phyloP scores from a whole-genome alignment of 805 yeast species.

The Kazachstania africana region DNA sequence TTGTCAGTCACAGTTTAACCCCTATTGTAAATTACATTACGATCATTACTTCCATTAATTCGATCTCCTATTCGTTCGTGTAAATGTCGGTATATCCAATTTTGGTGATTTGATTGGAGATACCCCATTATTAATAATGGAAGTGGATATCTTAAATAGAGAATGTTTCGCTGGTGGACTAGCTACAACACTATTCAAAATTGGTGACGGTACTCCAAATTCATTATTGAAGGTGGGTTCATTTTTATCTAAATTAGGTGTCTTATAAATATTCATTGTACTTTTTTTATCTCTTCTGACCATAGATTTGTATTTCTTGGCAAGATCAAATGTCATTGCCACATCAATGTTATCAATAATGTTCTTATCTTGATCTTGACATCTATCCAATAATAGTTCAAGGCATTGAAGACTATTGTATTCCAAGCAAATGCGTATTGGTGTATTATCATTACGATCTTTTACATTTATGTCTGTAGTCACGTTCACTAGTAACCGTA shows the following conservation, averaged over 20 bases:
- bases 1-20: conserved; percentile 21
- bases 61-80: no score
- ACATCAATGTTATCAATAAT: conserved; percentile 41
- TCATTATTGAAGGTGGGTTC: no score
- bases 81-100: conserved; percentile 3
- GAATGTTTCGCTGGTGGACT: no score
- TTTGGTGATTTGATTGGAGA: conserved; percentile 11
- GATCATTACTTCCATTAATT: conserved; percentile 2
- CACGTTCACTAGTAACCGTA: conserved; percentile 50
- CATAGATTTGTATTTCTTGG: not conserved
- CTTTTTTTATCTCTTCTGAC: not conserved
- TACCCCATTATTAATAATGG: conserved; percentile 19
- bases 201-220: no score
- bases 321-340: conserved; percentile 17
- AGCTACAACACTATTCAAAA: no score
- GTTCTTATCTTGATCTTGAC: conserved; percentile 22
- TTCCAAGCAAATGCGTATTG: conserved; percentile 72
- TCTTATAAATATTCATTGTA: no score
- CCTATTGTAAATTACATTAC: conserved; percentile 25
- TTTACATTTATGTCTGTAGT: conserved; percentile 68
- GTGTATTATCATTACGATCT: conserved; percentile 68
- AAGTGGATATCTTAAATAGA: no score
- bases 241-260: no score
- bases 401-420: conserved; percentile 50
- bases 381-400: conserved; percentile 29